These are phyloP conservation scores for Chondrostereum purpureum DNA, from an alignment of 1,284 basidiomycete genomes.

Conservation along the genomic window DNA sequence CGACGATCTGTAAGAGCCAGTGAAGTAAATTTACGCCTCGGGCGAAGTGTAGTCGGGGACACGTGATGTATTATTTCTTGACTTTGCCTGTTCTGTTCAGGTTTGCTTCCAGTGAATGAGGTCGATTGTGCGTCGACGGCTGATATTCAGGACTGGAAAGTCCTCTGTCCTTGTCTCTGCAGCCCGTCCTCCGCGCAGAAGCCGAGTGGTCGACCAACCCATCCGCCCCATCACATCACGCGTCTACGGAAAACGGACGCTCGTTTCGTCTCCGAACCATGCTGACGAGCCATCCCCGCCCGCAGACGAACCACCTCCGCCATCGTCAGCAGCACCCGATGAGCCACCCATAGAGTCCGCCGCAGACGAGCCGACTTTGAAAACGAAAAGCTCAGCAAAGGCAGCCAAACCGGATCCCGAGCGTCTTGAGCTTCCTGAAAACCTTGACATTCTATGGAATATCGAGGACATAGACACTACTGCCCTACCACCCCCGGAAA, in stretches of 20 bases:
- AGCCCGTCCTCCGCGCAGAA: background rate
- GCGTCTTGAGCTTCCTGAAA: background rate
- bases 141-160: background rate
- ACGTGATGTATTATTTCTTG: background rate
- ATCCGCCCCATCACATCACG: background rate
- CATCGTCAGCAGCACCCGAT: background rate
- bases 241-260: background rate
- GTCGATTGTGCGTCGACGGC: background rate
- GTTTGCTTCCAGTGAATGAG: background rate
- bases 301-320: background rate
- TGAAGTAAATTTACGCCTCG: no score
- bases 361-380: no score
- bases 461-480: constrained; percentile 8
- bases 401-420: constrained; percentile 12
- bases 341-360: no score
- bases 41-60: background rate
- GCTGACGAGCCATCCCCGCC: background rate
- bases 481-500: constrained; percentile 32
- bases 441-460: constrained; percentile 2
- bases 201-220: no score
- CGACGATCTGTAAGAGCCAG: no score
- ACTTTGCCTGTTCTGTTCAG: no score
- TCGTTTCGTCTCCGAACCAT: background rate
- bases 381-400: background rate
- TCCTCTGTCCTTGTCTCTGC: background rate